Base-by-base conservation (phyloP, 73 alveolate species). In the Paramecium sonneborni region DNA sequence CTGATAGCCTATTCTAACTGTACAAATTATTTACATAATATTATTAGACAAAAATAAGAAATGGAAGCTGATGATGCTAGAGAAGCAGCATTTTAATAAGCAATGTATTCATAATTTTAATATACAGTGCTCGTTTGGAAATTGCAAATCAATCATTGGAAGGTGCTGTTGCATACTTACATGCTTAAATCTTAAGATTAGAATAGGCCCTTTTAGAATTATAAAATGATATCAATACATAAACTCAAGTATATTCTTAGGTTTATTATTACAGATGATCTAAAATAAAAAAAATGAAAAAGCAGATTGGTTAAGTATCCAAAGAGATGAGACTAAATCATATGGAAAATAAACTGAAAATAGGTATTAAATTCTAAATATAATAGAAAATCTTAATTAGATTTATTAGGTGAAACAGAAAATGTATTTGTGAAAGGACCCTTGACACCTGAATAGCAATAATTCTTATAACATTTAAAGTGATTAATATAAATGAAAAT, bases 51-150 rank as follows among this genome's bases (percentile, higher is more conserved):
- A 46, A 79, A 79, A 44, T 10, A 79, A 79, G 90, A 79, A 79
- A 43, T 79, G 46, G 70, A 79, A 79, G 69, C 90, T 43, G 90
- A 79, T 41, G 90, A 79, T 79, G 90, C 90, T 4, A 39, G 74
- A 46, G 90, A 79, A 44, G 72, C 48, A 11, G 90, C 90, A 79
- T 79, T 24, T 46, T 79, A 79, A 44, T 30, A 38, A 43, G 90
- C 90, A 0, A 79, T 12, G 86, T 72, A 72, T 3, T 35, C 1
- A 35, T 34, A 14, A 9, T 37, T 26, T 44, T 52, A 52, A 15
- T 26, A 70, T 30, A 34, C 14, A 72, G 74, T 38, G 72, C 90
- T 7, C 21, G 90, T 3, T 24, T 79, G 2, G 90, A 79, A 79
- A 23, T 24, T 18, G 90, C 90, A 9, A 79, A 79, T 46, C 24